Evolutionary conservation across 768 basidiomycete species (phyloP).

Genomic region (Lactifluus volemus): DNA sequence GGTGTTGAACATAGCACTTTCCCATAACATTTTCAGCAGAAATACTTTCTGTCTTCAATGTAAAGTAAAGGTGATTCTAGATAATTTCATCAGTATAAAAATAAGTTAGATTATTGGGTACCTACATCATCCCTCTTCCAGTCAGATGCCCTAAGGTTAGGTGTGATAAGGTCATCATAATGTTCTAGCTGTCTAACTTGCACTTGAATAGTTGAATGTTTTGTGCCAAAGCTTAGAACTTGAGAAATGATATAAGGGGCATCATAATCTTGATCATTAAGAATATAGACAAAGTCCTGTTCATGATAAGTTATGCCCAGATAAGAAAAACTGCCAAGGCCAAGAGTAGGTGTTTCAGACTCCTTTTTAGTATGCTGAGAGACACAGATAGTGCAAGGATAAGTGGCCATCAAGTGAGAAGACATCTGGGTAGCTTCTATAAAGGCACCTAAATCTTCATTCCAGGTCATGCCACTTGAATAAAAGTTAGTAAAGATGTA

Average conservation of each 20-base stretch:
- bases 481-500: background rate
- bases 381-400: constrained; percentile 15
- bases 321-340: constrained; percentile 31
- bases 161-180: constrained; percentile 32
- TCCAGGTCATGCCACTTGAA: constrained; percentile 39
- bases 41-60: constrained; percentile 22
- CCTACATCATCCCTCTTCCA: constrained; percentile 11
- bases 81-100: background rate
- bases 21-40: constrained; percentile 41
- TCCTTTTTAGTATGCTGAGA: background rate
- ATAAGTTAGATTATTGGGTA: background rate
- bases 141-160: background rate
- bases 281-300: constrained; percentile 53
- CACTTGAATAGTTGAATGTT: constrained; percentile 24
- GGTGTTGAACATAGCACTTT: constrained; percentile 40
- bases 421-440: constrained; percentile 33
- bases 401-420: constrained; percentile 24
- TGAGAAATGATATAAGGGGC: constrained; percentile 47
- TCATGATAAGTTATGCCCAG: constrained; percentile 44
- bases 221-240: constrained; percentile 34
- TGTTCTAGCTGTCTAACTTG: constrained; percentile 39
- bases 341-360: constrained; percentile 21
- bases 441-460: constrained; percentile 40
- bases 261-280: constrained; percentile 22
- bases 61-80: constrained; percentile 36